Base-by-base conservation (phyloP, 371 early-diverging fungal species). In the Actinomucor elegans region DNA sequence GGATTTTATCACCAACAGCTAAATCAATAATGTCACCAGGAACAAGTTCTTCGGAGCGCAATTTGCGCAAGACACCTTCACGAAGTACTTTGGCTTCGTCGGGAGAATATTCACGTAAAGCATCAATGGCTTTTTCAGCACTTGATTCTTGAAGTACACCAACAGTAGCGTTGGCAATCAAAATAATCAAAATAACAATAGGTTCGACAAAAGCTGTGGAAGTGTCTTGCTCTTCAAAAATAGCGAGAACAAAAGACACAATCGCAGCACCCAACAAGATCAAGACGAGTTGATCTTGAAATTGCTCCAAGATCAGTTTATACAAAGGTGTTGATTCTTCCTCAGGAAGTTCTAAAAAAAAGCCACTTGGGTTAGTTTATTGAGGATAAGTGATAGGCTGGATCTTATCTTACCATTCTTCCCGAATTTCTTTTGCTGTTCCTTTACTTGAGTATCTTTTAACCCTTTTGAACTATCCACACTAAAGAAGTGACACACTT, bases 41-140 rank as follows among this genome's bases (percentile, higher is more conserved):
- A 11, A 98, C 97, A 18, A 98, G 65, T 31, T 94, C 90, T 29
- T 77, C 69, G 7, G 97, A 84, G 26, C 86, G 64, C 32, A 96
- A 79, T 70, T 86, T 90, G 34, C 67, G 49, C 14, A 81, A 40
- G 15, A 77, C 57, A 28, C 94, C 93, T 57, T 87, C 78, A 34
- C 98, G 89, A 35, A 94, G 52, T 10, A 94, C 97, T 55, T 86
- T 89, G 51, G 96, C 92, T 73, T 94, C 96, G 69, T 96, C 96
- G 26, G 98, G 96, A 20, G 96, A 89, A 71, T 94, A 96, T 66
- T 95, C 91, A 57, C 88, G 89, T 48, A 98, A 74, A 18, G 99
- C 97, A 71, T 96, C 94, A 61, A 98, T 97, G 28, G 99, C 98
- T 59, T 92, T 90, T 73, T 96, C 98, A n/a, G 99, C 99, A 41